Conservation (phyloP, 164 flowering plant genomes). For the Chimonanthus praecox region DNA sequence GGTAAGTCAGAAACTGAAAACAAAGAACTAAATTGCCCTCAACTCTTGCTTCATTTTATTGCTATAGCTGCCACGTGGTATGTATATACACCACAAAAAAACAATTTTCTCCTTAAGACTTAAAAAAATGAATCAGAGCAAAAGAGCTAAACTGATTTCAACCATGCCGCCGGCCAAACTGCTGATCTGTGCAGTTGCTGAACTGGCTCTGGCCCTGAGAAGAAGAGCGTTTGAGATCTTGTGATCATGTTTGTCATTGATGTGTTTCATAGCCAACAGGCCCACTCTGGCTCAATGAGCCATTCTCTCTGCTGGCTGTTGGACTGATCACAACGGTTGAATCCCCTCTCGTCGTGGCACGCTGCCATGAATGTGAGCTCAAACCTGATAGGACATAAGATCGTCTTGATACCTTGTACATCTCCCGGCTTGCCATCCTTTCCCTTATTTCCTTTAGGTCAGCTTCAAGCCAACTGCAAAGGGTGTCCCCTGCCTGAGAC, state of each 20-base stretch:
- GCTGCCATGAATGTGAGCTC: constrained; percentile 34
- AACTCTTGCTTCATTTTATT: no score
- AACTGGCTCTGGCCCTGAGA: neutral
- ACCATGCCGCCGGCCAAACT: neutral
- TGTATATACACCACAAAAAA: no score
- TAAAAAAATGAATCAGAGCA: no score
- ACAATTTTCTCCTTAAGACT: no score
- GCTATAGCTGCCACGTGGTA: no score
- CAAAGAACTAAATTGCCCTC: no score
- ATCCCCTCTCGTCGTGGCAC: constrained; percentile 31
- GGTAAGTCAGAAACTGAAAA: no score
- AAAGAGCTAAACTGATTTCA: neutral
- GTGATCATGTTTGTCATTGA: constrained; percentile 21
- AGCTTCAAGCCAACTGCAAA: constrained; percentile 24
- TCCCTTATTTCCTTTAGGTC: constrained; percentile 26
- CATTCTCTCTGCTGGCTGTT: neutral
- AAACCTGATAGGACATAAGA: constrained; percentile 31
- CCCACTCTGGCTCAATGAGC: no score
- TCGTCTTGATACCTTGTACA: constrained; percentile 25
- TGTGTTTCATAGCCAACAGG: constrained; percentile 17
- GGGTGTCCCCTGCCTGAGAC: constrained; percentile 26
- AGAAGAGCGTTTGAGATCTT: constrained; percentile 13
- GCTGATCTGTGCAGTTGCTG: constrained; percentile 11
- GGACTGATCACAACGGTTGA: neutral
- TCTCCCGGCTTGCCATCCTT: constrained; percentile 25